Evolutionary conservation across 495 filamentous ascomycete genomes (phyloP).

Genomic region (Friedmanniomyces simplex): DNA sequence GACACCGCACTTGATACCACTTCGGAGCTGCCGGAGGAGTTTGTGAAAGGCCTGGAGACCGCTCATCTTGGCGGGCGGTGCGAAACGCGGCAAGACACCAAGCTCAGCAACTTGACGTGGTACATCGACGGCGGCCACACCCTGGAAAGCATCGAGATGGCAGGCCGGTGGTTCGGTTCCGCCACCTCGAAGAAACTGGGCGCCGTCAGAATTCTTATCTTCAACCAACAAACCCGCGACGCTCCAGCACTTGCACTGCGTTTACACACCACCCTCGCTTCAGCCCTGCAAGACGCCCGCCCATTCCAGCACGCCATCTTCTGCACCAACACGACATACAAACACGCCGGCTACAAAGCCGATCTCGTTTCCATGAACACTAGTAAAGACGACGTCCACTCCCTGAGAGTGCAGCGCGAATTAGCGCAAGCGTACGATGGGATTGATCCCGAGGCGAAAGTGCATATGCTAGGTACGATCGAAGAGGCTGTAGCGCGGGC

Average conservation of each 20-base stretch:
- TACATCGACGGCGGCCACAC: slow-evolving; percentile 91
- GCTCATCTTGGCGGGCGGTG: slow-evolving; percentile 74
- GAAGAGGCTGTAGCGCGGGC: slow-evolving; percentile 74
- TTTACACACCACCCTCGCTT: slow-evolving; percentile 55
- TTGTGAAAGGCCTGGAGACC: slow-evolving; percentile 62
- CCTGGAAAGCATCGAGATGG: slow-evolving; percentile 69
- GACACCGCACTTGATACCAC: slow-evolving; percentile 22
- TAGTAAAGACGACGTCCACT: slow-evolving; percentile 53
- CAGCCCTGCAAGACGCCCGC: slow-evolving; percentile 40
- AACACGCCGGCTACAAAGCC: slow-evolving; percentile 53
- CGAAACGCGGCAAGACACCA: slow-evolving; percentile 54
- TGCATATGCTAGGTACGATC: slow-evolving; percentile 63
- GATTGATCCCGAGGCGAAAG: slow-evolving; percentile 50
- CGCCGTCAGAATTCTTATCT: slow-evolving; percentile 60
- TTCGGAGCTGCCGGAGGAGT: slow-evolving; percentile 49
- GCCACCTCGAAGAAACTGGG: neutral
- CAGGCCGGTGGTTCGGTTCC: slow-evolving; percentile 66
- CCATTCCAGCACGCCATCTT: slow-evolving; percentile 78
- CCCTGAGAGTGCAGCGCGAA: slow-evolving; percentile 59
- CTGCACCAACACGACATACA: slow-evolving; percentile 79
- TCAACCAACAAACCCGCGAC: slow-evolving; percentile 88
- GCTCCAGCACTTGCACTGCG: slow-evolving; percentile 54
- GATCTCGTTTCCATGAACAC: slow-evolving; percentile 73
- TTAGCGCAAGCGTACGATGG: slow-evolving; percentile 64
- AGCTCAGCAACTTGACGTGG: slow-evolving; percentile 55